Evolutionary conservation across 108 stramenopile species (phyloP), one percentile per base, ranked within the genome.

Genomic region (Stephanodiscus triporus): DNA sequence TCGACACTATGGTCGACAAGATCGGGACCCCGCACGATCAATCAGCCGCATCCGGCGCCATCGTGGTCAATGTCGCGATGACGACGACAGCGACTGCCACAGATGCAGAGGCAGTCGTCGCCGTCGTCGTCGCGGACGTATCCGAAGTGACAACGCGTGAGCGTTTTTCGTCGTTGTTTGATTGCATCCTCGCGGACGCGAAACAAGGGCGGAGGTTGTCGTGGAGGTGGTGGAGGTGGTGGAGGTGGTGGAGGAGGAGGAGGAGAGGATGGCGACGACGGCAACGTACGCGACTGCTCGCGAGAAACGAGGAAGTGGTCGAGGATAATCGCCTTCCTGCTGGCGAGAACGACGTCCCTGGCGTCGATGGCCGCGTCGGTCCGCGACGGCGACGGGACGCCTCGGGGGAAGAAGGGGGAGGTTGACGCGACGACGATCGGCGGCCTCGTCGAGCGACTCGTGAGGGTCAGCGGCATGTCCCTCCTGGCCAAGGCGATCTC

Each of bases 401-500:
- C 43, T 4, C 2, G 14, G 43, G 14, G 43, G 14, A 17, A 45
- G 43, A 14, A 45, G 43, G 43, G 16, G 43, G 43, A 42, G 43
- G 14, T 2, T 0, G 11, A 45, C 2, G 43, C 2, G 40, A 9
- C 10, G 40, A 42, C 9, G 7, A 9, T 45, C 14, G 43, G 43
- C 14, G n/a, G 14, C 43, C 43, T 45, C 43, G 43, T 45, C 1
- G 34, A 2, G 30, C 58, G 58, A n/a, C 30, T 59, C 1, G 58
- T 37, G 20, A 27, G 58, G n/a, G 30, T 14, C 11, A 20, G 5
- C 20, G 9, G 9, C 19, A 0, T 61, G 40, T 61, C 60, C 20
- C 37, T 61, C 37, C 16, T 61, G 19, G 60, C 60, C 37, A 20
- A 61, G 37, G 19, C 36, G 36, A 22, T 61, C 36, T 40, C 37